Base-by-base conservation (phyloP, 768 basidiomycete species). In the Mycena capillaripes region DNA sequence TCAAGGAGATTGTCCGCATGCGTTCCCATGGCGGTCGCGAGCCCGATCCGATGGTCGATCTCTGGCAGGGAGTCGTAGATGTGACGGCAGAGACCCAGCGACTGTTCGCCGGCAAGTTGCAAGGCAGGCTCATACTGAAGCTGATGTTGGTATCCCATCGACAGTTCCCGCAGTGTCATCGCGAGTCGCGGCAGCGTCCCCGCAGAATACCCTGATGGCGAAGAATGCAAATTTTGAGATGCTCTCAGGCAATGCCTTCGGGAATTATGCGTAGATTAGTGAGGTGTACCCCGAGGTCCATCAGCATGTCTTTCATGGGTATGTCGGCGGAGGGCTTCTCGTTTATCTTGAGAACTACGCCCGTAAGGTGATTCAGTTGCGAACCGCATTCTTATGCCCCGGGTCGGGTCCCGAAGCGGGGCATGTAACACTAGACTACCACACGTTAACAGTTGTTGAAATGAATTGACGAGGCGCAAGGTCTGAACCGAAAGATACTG, bases 61-160 rank as follows among this genome's bases (percentile, higher is more conserved):
- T 61, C 30, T 6, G 68, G 46, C n/a, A n/a, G 11, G 11, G n/a
- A 0, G 21, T 61, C 68, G 23, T 29, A 25, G 0, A 69, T n/a
- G 23, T 53, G 23, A n/a, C 16, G 48, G 2, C 68, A 69, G 21
- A 40, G 12, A 8, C 7, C 46, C 30, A 69, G 36, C 14, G 68
- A 52, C 27, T 69, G 36, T 16, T 69, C 23, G 60, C 34, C 62
- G 40, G 68, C 68, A n/a, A n/a, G n/a, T 29, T 69, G 53, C 42
- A 66, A 32, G 12, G 65, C 65, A n/a, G 32, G 30, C 21, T 56
- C 40, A 36, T 44, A 16, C 19, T 11, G 65, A 8, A 29, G 19
- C n/a, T 48, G 46, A 23, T 14, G 46, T 16, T 4, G 40, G 40
- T 42, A 42, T 10, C 40, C 40, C 16, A 42, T 4, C 10, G 40